Conservation (phyloP, 208 protist genomes). For the Histomonas meleagridis region DNA sequence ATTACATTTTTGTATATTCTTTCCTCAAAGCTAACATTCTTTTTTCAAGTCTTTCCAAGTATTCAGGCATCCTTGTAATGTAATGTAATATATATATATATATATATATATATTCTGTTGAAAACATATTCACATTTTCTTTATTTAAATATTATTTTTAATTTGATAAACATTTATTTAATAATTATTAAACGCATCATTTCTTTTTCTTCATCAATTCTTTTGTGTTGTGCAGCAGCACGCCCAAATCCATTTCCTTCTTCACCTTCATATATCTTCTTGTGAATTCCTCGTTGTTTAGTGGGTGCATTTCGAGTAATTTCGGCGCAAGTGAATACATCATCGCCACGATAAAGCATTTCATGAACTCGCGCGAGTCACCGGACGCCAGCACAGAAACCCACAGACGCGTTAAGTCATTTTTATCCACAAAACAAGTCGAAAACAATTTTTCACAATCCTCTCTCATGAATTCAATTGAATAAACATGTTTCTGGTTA, state of each 20-base stretch:
- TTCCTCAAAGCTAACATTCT: no score
- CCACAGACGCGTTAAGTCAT: background rate
- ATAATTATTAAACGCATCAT: no score
- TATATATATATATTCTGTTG: no score
- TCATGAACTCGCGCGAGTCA: background rate
- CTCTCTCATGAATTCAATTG: background rate
- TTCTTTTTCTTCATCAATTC: no score
- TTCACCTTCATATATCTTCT: background rate
- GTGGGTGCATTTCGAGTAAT: background rate
- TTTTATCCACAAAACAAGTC: background rate
- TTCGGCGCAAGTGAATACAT: background rate
- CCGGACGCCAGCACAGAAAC: background rate
- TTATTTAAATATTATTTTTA: no score
- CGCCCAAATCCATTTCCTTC: background rate
- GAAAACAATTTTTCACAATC: background rate
- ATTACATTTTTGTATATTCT: no score
- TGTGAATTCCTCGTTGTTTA: background rate
- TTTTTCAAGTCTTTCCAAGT: no score
- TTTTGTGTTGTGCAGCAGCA: background rate
- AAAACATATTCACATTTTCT: no score
- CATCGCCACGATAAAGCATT: background rate
- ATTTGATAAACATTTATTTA: no score
- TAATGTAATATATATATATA: no score
- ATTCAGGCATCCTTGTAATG: no score
- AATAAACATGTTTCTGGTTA: slow-evolving; percentile 9